phyloP scores from a whole-genome alignment of 768 basidiomycete species.

The Gymnopilus dilepis region DNA sequence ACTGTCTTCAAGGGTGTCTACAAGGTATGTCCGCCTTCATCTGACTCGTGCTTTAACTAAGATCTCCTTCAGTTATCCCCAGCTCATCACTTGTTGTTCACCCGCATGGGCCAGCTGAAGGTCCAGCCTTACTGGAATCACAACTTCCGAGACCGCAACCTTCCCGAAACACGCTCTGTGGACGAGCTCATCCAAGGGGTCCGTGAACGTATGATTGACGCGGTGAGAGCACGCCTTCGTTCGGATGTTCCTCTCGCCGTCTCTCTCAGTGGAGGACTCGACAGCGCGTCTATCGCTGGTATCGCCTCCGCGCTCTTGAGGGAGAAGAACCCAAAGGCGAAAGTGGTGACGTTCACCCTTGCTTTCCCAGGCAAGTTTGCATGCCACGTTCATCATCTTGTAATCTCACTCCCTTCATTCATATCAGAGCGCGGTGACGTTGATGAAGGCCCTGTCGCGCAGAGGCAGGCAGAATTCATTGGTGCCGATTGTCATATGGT shows the following conservation, averaged over 20 bases:
- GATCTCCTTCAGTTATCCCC: neutral
- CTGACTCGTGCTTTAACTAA: neutral
- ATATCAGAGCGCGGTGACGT: neutral
- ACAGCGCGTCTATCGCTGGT: constrained; percentile 1
- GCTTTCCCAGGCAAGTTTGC: neutral
- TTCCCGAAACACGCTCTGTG: neutral
- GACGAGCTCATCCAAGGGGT: neutral
- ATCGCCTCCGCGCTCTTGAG: constrained; percentile 3
- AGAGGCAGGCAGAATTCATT: neutral
- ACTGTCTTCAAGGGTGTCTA: constrained; percentile 4
- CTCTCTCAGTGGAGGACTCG: constrained; percentile 3
- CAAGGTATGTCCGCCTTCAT: neutral
- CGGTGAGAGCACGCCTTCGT: neutral
- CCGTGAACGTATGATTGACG: neutral
- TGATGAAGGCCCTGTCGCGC: constrained; percentile 1
- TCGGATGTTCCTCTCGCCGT: neutral
- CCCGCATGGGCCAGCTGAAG: constrained; percentile 2
- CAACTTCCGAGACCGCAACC: neutral
- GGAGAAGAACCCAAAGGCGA: neutral
- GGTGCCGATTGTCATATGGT: constrained; percentile 3
- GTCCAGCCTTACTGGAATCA: constrained; percentile 6
- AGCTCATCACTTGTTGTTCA: constrained; percentile 1
- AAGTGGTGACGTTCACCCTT: constrained; percentile 2
- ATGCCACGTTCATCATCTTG: neutral
- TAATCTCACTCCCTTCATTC: neutral